These are phyloP conservation scores for Harringtonia lauricola DNA, from an alignment of 2,329 filamentous ascomycete species.

Conservation along the genomic window DNA sequence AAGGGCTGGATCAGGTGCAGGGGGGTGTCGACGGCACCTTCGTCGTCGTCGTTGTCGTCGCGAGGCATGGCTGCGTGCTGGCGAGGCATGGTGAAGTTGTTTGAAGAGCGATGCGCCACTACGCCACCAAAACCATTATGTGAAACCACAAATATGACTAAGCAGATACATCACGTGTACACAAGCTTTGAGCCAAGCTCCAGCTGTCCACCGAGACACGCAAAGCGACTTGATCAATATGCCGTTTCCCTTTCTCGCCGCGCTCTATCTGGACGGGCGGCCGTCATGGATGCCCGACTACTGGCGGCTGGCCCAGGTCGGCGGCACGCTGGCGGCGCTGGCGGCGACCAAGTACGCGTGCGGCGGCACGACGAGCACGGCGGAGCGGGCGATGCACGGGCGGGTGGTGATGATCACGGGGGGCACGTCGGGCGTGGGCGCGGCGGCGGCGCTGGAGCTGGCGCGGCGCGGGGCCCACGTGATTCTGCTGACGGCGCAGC, in stretches of 20 bases:
- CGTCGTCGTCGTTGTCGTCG: constrained; percentile 3
- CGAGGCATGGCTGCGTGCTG: no score
- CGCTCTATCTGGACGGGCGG: constrained; percentile 34
- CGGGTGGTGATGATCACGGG: constrained; percentile 92
- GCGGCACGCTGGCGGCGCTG: constrained; percentile 25
- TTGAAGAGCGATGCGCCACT: no score
- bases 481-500: constrained; percentile 74
- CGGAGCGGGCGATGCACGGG: constrained; percentile 80
- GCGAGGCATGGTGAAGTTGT: background rate
- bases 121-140: no score
- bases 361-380: constrained; percentile 59
- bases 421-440: constrained; percentile 87
- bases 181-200: background rate
- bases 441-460: constrained; percentile 61
- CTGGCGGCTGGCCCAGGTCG: constrained; percentile 28
- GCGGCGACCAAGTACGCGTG: constrained; percentile 60
- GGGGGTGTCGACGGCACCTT: constrained; percentile 30
- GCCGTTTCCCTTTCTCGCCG: constrained; percentile 40
- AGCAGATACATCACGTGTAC: no score
- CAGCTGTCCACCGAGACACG: background rate
- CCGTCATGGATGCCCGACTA: constrained; percentile 36
- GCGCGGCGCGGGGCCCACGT: constrained; percentile 80
- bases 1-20: constrained; percentile 43
- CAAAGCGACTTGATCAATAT: constrained; percentile 23
- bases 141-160: no score